These are phyloP conservation scores for Pseudogymnoascus sp. DNA, from an alignment of 2,329 filamentous ascomycete genomes.

Conservation along the genomic window DNA sequence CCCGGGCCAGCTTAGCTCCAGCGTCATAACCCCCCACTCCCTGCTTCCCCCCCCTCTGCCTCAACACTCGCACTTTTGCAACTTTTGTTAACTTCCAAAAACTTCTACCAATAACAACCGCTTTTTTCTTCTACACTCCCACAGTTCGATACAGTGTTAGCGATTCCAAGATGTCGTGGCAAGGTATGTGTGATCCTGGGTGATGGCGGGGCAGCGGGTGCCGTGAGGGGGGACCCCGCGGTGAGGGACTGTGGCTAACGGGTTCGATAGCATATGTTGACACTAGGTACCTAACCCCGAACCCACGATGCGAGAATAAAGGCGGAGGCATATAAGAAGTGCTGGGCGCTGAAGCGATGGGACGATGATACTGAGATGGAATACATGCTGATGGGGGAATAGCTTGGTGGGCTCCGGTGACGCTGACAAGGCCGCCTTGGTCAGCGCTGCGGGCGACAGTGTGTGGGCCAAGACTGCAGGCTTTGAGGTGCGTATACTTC, in stretches of 20 bases:
- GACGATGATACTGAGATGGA: background rate
- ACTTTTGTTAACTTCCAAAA: background rate
- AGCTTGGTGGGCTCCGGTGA: slow-evolving; percentile 76
- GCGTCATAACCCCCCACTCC: background rate
- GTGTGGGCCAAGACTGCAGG: slow-evolving; percentile 64
- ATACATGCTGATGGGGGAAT: slow-evolving; percentile 22
- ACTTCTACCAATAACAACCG: background rate
- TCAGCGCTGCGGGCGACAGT: slow-evolving; percentile 72
- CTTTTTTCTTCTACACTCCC: background rate
- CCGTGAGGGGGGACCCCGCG: slow-evolving; percentile 20
- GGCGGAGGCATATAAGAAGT: background rate
- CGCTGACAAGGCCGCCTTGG: slow-evolving; percentile 76
- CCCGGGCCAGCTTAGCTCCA: background rate
- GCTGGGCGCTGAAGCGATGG: background rate
- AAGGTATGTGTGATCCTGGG: slow-evolving; percentile 46
- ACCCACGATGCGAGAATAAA: background rate
- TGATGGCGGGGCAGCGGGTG: background rate
- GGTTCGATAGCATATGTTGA: slow-evolving; percentile 48
- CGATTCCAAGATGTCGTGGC: slow-evolving; percentile 58
- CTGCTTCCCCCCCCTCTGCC: background rate
- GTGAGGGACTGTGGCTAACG: slow-evolving; percentile 10
- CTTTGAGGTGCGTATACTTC: slow-evolving; percentile 42
- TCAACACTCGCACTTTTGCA: slow-evolving; percentile 1
- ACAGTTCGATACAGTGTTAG: slow-evolving; percentile 6
- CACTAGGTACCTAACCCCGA: slow-evolving; percentile 41